Evolutionary conservation across 2,329 filamentous ascomycete genomes (phyloP).

Genomic region (Sporothrix variecibatus): DNA sequence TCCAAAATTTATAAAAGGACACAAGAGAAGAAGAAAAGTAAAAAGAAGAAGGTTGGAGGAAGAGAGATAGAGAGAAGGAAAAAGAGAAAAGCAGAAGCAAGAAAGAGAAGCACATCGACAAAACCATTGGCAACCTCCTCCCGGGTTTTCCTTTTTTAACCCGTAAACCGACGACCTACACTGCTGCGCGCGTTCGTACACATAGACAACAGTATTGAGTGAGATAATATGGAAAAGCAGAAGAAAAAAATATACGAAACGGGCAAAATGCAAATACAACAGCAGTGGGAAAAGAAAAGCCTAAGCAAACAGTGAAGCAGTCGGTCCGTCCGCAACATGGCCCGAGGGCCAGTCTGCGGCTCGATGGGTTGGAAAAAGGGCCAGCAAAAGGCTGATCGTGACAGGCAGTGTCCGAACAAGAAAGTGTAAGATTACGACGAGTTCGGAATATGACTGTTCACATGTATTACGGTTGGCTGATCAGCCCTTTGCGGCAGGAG

Average conservation of each 20-base stretch:
- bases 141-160: neutral
- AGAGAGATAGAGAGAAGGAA: neutral
- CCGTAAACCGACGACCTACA: slow-evolving; percentile 1
- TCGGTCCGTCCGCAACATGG: neutral
- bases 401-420: neutral
- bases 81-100: neutral
- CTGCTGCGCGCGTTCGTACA: slow-evolving; percentile 22
- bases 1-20: slow-evolving; percentile 1
- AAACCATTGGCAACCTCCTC: neutral
- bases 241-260: neutral
- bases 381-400: slow-evolving; percentile 6
- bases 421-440: neutral
- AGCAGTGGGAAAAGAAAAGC: slow-evolving; percentile 5
- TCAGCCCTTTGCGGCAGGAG: neutral
- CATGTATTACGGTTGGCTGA: neutral
- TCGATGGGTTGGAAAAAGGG: neutral
- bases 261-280: slow-evolving; percentile 2
- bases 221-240: slow-evolving; percentile 12
- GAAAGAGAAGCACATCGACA: slow-evolving; percentile 8
- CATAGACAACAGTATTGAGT: slow-evolving; percentile 17
- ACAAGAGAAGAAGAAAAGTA: slow-evolving; percentile 9
- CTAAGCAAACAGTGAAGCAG: slow-evolving; percentile 5
- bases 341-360: neutral
- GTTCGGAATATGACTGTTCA: neutral
- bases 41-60: neutral